Conservation (phyloP, 495 filamentous ascomycete genomes). For the Aspergillus coremiiformis region DNA sequence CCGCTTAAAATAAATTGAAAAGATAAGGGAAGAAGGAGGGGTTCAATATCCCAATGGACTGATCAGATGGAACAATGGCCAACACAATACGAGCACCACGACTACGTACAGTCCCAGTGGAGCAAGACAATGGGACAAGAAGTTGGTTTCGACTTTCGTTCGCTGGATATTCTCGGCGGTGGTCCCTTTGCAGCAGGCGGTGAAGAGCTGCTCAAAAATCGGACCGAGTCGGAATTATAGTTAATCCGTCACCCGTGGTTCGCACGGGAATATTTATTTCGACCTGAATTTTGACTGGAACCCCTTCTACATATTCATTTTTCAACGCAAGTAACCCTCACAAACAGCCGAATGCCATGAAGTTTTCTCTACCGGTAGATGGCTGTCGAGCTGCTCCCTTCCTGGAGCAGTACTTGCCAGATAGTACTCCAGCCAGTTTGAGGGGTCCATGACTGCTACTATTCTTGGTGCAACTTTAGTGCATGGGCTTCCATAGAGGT, state of each 20-base stretch:
- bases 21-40: constrained; percentile 5
- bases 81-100: too few species aligned
- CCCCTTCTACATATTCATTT: constrained; percentile 5
- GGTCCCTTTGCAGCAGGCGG: background rate
- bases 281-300: too few species aligned
- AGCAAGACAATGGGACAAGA: constrained; percentile 12
- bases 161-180: background rate
- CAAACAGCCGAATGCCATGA: background rate
- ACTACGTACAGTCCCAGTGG: too few species aligned
- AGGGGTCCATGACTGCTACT: constrained; percentile 36
- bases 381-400: constrained; percentile 22
- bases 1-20: constrained; percentile 12
- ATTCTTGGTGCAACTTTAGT: constrained; percentile 13
- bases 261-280: too few species aligned
- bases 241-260: too few species aligned
- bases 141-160: background rate
- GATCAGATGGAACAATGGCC: background rate
- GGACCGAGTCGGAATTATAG: background rate
- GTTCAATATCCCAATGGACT: background rate
- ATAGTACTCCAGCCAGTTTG: constrained; percentile 43
- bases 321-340: constrained; percentile 1
- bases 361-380: constrained; percentile 17
- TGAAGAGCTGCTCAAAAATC: too few species aligned
- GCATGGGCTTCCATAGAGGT: constrained; percentile 45
- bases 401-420: constrained; percentile 30